These are phyloP conservation scores for Paraconiothyrium sp. DNA, from an alignment of 2,329 filamentous ascomycete species.

Conservation along the genomic window DNA sequence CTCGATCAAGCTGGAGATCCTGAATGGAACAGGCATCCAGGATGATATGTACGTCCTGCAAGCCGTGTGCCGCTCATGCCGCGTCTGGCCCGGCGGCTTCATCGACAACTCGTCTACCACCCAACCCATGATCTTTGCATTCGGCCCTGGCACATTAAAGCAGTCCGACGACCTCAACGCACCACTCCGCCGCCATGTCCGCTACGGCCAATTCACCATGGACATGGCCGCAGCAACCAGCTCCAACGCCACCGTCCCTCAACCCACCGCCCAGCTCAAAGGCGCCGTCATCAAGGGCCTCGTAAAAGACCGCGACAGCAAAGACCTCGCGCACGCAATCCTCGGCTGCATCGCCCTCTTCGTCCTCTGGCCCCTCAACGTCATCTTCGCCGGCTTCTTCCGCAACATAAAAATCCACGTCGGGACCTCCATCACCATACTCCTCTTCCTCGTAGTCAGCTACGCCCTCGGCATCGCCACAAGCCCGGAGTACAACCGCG, in stretches of 20 bases:
- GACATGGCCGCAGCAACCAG: slow-evolving; percentile 52
- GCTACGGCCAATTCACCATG: slow-evolving; percentile 54
- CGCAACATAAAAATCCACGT: slow-evolving; percentile 55
- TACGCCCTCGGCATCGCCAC: slow-evolving; percentile 56
- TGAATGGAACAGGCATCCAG: slow-evolving; percentile 41
- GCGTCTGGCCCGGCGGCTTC: slow-evolving; percentile 46
- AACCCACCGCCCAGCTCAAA: slow-evolving; percentile 24
- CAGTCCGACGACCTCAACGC: slow-evolving; percentile 45
- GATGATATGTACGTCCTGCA: slow-evolving; percentile 51
- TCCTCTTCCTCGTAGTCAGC: slow-evolving; percentile 49
- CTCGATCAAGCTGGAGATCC: slow-evolving; percentile 40
- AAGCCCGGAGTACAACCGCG: slow-evolving; percentile 51
- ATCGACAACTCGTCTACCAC: slow-evolving; percentile 42
- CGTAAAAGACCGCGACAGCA: slow-evolving; percentile 39
- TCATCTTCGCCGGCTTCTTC: slow-evolving; percentile 50
- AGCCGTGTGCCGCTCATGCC: slow-evolving; percentile 52
- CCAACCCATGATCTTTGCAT: slow-evolving; percentile 55
- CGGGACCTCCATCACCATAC: slow-evolving; percentile 49
- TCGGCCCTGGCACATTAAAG: slow-evolving; percentile 44
- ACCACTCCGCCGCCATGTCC: slow-evolving; percentile 47
- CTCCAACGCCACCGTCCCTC: slow-evolving; percentile 44
- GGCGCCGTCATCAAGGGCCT: slow-evolving; percentile 36
- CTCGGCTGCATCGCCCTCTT: slow-evolving; percentile 46
- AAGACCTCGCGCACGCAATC: slow-evolving; percentile 43
- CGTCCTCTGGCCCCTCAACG: slow-evolving; percentile 42